These are phyloP conservation scores for Aeminium ludgeri DNA, from an alignment of 495 filamentous ascomycete species.

Conservation along the genomic window DNA sequence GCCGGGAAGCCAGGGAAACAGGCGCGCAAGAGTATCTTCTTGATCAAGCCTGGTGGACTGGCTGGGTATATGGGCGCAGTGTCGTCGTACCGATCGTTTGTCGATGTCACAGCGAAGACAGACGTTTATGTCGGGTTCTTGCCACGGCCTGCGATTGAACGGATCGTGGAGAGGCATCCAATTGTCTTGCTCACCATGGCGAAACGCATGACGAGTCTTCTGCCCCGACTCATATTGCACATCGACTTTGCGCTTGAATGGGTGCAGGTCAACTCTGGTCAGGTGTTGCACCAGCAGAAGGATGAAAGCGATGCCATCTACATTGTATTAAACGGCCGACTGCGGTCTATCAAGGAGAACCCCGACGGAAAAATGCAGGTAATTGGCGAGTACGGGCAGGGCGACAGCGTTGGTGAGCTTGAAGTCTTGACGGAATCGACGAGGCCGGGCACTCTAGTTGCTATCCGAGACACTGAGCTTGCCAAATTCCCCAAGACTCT, in stretches of 20 bases:
- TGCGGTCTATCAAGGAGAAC: slow-evolving; percentile 63
- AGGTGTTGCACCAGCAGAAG: slow-evolving; percentile 82
- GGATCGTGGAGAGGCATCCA: slow-evolving; percentile 81
- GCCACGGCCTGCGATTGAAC: slow-evolving; percentile 67
- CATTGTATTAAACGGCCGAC: slow-evolving; percentile 82
- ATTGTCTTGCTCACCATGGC: slow-evolving; percentile 89
- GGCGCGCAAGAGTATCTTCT: slow-evolving; percentile 56
- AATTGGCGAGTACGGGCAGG: slow-evolving; percentile 85
- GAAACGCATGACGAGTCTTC: slow-evolving; percentile 72
- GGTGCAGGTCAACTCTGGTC: slow-evolving; percentile 88
- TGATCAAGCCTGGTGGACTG: slow-evolving; percentile 89
- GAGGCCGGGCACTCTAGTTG: slow-evolving; percentile 77
- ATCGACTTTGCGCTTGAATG: slow-evolving; percentile 97
- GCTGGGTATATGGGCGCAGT: slow-evolving; percentile 88
- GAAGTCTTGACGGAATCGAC: slow-evolving; percentile 92
- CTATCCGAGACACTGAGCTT: slow-evolving; percentile 89
- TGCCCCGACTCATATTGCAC: slow-evolving; percentile 84
- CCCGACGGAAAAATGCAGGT: slow-evolving; percentile 71
- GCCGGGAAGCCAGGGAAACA: slow-evolving; percentile 21
- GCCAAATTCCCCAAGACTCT: slow-evolving; percentile 91
- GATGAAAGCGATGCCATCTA: slow-evolving; percentile 98
- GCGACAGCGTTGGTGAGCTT: slow-evolving; percentile 90
- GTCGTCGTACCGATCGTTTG: slow-evolving; percentile 87
- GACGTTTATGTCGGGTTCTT: slow-evolving; percentile 97
- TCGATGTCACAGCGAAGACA: slow-evolving; percentile 91